Base-by-base conservation (phyloP, 805 yeast genomes). In the Saturnispora halmiae region DNA sequence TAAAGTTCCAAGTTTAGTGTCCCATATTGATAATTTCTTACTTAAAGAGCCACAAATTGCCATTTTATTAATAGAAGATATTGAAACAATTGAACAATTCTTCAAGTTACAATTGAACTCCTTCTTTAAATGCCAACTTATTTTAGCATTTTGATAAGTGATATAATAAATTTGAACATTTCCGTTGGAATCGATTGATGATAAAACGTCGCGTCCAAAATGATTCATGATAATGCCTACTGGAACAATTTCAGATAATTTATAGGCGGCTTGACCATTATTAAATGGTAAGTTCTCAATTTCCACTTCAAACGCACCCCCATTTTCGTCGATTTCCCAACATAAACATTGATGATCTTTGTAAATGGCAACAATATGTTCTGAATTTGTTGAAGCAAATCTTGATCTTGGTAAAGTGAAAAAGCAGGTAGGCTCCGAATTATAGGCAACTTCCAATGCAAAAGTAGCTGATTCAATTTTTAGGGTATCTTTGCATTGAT, bases 31-130 rank as follows among this genome's bases (percentile, higher is more conserved):
- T 31, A 90, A 58, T 30, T 63, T 61, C 31, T 60, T 60, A 4
- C 75, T 73, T 1, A 64, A 43, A 14, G 66, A 66, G 55, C 75
- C 79, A n/a, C 82, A 79, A 26, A 86, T 67, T 2, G 94, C 95
- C 33, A 86, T 60, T 49, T 83, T 85, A 38, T 77, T 74, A 8
- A 80, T 73, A 0, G 92, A 77, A 0, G 95, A 82, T 0, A 88
- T 94, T 38, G 79, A 75, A 2, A 85, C 68, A 36, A 67, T 66
- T 11, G 72, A 57, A 2, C 81, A 73, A 24, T 70, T 60, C 4
- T 46, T 38, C 3, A 82, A 67, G 20, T 77, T 79, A 0, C 95
- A 80, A 34, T 67, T 64, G 21, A 84, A 60, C 2, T 59, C 55
- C 24, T 66, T 65, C 3, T 70, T 67, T 37, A 70, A 63, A 3